Evolutionary conservation across 164 flowering plant species (phyloP), one percentile per base, ranked within the genome.

Genomic region (Kalanchoe fedtschenkoi): DNA sequence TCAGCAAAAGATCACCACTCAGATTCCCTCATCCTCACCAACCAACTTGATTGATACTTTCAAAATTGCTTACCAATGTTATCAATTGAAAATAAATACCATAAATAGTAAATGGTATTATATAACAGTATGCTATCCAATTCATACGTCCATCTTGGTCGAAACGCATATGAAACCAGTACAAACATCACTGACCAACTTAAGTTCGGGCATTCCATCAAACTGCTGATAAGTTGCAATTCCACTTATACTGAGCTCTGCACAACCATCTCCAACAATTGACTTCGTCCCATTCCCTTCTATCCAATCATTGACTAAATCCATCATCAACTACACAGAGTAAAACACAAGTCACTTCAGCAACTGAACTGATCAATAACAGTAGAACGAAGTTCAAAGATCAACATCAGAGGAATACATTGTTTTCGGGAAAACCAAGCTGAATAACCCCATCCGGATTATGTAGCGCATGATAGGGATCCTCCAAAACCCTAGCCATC

Each of bases 401-500:
- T 62, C 34, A 68, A 24, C 53, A 74, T 29, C 16, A 11, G 63
- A 46, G 61, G 43, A 67, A 15, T 61, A 89, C 99, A 80, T 73
- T 83, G 70, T 93, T 93, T 32, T 88, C 87, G 15, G 82, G 83
- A 54, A 83, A 74, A 2, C 95, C 93, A 22, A 91, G 90, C 76
- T 95, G 91, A 68, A 95, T 76, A 66, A 87, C 71, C 17, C 99
- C 99, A 69, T 76, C 69, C 0, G 96, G 95, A 68, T 95, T 95
- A 22, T 29, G 19, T 54, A 63, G 26, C 10, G 75, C 74, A 70
- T 88, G 83, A 54, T 78, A 93, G 9, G 85, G 83, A 58, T 93
- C 88, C 33, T 83, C 87, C 19, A 39, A 13, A 34, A 56, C 79
- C 79, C 63, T 76, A 47, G 47, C 69, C 71, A 78, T 19, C 15